Percentiles rank a stretch among this genome's conserved stretches.
Conservation (phyloP, 306 rosid species). For the Lablab purpureus region DNA sequence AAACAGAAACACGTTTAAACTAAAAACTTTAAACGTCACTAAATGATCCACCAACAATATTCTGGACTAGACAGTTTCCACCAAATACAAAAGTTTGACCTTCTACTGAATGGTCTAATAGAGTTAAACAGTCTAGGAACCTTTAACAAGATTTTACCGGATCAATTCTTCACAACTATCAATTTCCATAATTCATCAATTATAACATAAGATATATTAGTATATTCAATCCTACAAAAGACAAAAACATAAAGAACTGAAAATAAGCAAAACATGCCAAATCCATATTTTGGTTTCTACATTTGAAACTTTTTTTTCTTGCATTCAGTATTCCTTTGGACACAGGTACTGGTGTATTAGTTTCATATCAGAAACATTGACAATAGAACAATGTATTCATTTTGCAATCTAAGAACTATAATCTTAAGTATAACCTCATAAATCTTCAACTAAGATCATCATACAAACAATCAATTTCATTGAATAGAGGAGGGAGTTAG, state of each 20-base stretch:
- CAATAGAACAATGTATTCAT: background rate
- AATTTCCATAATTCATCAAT: slow-evolving; percentile 32
- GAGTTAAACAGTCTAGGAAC: too few species aligned
- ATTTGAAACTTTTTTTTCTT: slow-evolving; percentile 27
- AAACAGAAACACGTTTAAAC: too few species aligned
- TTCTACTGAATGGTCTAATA: too few species aligned
- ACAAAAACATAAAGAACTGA: slow-evolving; percentile 17
- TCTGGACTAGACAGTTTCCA: too few species aligned
- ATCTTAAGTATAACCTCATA: background rate
- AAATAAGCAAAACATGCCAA: slow-evolving; percentile 16
- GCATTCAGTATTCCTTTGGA: slow-evolving; percentile 1
- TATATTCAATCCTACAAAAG: background rate
- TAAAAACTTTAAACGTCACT: too few species aligned
- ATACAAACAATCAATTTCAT: background rate
- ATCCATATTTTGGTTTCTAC: slow-evolving; percentile 20
- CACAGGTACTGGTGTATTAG: background rate
- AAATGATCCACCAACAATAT: too few species aligned
- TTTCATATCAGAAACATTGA: slow-evolving; percentile 27
- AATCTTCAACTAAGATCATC: slow-evolving; percentile 23
- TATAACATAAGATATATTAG: background rate
- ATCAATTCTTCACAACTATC: too few species aligned
- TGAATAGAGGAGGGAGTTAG: background rate
- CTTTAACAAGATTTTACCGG: too few species aligned
- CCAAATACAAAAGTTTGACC: too few species aligned
- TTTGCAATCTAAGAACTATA: slow-evolving; percentile 33